Conservation (phyloP, 345 rosid species). For the Cardamine resedifolia region DNA sequence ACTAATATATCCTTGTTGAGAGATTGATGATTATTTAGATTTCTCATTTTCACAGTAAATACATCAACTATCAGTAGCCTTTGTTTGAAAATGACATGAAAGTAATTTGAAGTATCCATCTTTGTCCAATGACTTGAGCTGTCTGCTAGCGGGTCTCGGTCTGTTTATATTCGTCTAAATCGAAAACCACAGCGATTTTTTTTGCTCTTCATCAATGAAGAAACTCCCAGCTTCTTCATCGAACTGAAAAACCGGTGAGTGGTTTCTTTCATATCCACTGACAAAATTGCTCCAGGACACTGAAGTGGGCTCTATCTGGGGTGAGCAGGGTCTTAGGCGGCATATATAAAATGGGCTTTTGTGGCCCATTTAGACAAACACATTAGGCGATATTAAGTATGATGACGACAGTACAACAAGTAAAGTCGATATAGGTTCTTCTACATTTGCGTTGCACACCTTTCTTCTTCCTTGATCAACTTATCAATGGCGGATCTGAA, state of each 20-base stretch:
- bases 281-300: not conserved
- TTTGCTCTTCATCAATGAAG: not conserved
- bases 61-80: no score
- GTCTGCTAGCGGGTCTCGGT: no score
- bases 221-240: not conserved
- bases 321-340: not conserved
- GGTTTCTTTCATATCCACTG: not conserved
- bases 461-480: not conserved
- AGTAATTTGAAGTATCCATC: no score
- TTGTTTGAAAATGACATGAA: no score
- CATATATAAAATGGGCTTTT: not conserved
- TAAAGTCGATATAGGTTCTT: not conserved
- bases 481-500: slow-evolving; percentile 64
- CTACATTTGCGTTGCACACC: not conserved
- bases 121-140: no score
- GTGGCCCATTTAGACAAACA: slow-evolving; percentile 6
- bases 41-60: slow-evolving; percentile 9
- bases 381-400: slow-evolving; percentile 2
- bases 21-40: slow-evolving; percentile 8
- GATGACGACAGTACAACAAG: not conserved
- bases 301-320: not conserved
- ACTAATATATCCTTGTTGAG: not conserved
- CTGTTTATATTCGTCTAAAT: not conserved
- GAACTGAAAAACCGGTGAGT: not conserved
- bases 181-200: not conserved